Evolutionary conservation across 2,329 filamentous ascomycete genomes (phyloP).

Genomic region (Aspergillus calidoustus): DNA sequence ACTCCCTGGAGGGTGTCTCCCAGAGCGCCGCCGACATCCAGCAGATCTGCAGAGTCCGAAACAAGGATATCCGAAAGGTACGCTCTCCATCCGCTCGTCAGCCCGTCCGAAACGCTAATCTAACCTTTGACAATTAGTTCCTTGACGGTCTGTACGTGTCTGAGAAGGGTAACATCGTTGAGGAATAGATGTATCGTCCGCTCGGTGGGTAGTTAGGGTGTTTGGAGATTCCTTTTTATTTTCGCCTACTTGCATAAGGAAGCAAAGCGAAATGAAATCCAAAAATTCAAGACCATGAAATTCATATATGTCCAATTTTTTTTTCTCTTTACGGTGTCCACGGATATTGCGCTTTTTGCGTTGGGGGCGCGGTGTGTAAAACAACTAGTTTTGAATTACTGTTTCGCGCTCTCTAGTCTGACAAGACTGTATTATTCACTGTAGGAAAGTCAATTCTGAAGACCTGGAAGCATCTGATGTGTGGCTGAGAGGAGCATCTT

Average conservation of each 20-base stretch:
- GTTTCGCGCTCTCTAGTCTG: constrained; percentile 18
- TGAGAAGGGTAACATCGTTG: constrained; percentile 93
- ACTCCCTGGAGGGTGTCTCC: constrained; percentile 96
- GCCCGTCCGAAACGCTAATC: constrained; percentile 15
- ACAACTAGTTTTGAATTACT: constrained; percentile 26
- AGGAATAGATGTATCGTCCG: constrained; percentile 53
- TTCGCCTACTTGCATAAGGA: constrained; percentile 48
- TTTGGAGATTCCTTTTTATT: constrained; percentile 38
- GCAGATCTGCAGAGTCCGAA: constrained; percentile 98
- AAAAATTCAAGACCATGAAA: constrained; percentile 38
- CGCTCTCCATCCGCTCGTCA: constrained; percentile 29
- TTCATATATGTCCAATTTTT: constrained; percentile 27
- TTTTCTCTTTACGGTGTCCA: constrained; percentile 24
- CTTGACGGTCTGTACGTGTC: constrained; percentile 99
- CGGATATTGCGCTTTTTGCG: constrained; percentile 33
- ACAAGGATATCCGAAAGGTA: constrained; percentile 99
- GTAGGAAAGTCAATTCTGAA: neutral
- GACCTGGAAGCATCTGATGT: neutral
- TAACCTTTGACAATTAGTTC: constrained; percentile 65
- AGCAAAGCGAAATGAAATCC: constrained; percentile 41
- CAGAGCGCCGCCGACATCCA: constrained; percentile 99
- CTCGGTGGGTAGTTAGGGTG: constrained; percentile 40
- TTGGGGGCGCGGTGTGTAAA: constrained; percentile 34
- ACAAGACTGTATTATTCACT: neutral
- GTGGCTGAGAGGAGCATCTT: neutral